A percentile compares a stretch with the other conserved stretches of the same genome.
phyloP scores from a whole-genome alignment of 129 eudicot genomes.

The Saussurea involucrata region DNA sequence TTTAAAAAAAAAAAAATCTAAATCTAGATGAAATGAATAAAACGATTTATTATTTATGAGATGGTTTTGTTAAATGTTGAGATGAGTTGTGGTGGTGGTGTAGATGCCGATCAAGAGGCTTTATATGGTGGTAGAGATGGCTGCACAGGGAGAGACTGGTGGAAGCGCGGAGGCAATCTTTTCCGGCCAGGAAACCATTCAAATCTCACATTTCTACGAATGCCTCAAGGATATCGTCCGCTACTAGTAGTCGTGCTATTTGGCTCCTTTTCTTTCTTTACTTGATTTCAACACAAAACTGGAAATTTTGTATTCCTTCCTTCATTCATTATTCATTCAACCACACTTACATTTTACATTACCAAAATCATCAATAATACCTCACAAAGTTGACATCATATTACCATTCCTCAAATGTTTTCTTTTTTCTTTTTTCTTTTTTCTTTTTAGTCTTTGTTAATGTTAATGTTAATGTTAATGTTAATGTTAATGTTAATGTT shows the following conservation, averaged over 20 bases:
- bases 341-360: not conserved
- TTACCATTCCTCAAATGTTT: not conserved
- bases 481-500: no score
- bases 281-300: not conserved
- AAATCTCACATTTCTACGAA: conserved; percentile 78
- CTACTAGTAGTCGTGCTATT: conserved; percentile 23
- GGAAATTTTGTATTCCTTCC: not conserved
- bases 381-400: not conserved
- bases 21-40: not conserved
- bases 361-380: not conserved
- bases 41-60: not conserved
- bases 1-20: no score
- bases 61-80: not conserved
- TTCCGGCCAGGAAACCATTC: conserved; percentile 73
- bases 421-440: no score
- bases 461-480: no score
- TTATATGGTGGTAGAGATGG: conserved; percentile 88
- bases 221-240: conserved; percentile 74
- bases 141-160: conserved; percentile 96
- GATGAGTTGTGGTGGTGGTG: not conserved
- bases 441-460: no score
- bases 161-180: conserved; percentile 88
- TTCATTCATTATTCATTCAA: not conserved
- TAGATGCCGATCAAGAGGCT: conserved; percentile 96
- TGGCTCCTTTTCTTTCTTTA: not conserved